phyloP scores from a whole-genome alignment of 768 basidiomycete genomes.

The Termitomyces sp. region DNA sequence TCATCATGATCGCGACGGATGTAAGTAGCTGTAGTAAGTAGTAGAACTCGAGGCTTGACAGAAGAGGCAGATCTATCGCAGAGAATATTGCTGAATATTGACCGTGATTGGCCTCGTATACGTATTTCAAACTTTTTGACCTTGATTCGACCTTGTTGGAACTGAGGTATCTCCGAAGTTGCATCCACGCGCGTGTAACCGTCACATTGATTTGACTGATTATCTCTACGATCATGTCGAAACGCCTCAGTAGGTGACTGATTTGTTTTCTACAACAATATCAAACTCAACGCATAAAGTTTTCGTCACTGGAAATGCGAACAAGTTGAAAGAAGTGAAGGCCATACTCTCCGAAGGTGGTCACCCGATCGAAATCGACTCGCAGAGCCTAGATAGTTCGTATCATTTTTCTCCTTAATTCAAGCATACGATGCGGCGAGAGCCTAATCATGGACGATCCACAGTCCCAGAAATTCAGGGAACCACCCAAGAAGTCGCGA shows the following conservation, averaged over 20 bases:
- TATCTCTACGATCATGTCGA: slow-evolving; percentile 14
- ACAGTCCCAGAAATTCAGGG: slow-evolving; percentile 95
- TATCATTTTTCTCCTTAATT: slow-evolving; percentile 8
- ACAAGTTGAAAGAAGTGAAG: slow-evolving; percentile 88
- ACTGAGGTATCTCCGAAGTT: too few species aligned
- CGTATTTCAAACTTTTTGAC: too few species aligned
- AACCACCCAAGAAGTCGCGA: slow-evolving; percentile 85
- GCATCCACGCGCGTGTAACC: too few species aligned
- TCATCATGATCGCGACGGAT: too few species aligned
- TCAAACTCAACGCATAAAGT: slow-evolving; percentile 41
- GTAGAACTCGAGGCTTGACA: too few species aligned
- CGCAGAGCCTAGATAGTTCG: slow-evolving; percentile 78
- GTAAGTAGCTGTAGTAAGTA: too few species aligned
- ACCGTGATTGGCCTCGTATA: too few species aligned
- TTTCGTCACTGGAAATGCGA: slow-evolving; percentile 93
- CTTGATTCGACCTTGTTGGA: not conserved
- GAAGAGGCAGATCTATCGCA: too few species aligned
- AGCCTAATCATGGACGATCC: not conserved
- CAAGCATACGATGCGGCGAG: not conserved
- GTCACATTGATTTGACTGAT: not conserved
- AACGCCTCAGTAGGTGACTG: slow-evolving; percentile 19
- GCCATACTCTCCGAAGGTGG: slow-evolving; percentile 69
- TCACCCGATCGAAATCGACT: slow-evolving; percentile 73
- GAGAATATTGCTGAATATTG: too few species aligned
- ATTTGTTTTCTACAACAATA: not conserved